Evolutionary conservation across 495 filamentous ascomycete species (phyloP).

Genomic region (Neurospora sp.): DNA sequence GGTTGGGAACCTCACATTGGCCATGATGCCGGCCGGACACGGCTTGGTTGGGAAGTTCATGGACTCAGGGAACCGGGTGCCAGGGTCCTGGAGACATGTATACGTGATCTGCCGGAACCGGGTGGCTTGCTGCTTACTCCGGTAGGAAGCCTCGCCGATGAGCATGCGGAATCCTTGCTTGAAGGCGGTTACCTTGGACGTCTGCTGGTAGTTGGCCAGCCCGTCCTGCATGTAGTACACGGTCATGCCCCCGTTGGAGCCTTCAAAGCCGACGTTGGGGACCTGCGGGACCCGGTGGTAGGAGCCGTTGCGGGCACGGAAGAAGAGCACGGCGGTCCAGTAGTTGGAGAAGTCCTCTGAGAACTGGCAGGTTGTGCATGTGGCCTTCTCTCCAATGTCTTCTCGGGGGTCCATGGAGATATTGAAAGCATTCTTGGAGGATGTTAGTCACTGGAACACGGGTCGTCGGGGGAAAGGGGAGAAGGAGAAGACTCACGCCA

Average conservation of each 20-base stretch:
- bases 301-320: slow-evolving; percentile 27
- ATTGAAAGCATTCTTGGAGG: slow-evolving; percentile 7
- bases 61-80: slow-evolving; percentile 18
- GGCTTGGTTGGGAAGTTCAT: slow-evolving; percentile 15
- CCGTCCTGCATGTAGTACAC: slow-evolving; percentile 40
- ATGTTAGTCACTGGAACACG: background rate
- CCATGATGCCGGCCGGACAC: slow-evolving; percentile 27
- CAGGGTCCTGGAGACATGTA: slow-evolving; percentile 17
- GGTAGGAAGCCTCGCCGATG: slow-evolving; percentile 25
- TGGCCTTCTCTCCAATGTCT: slow-evolving; percentile 25
- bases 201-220: slow-evolving; percentile 29
- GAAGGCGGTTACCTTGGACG: slow-evolving; percentile 36
- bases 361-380: slow-evolving; percentile 32
- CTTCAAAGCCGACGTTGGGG: slow-evolving; percentile 33
- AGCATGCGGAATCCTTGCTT: slow-evolving; percentile 35
- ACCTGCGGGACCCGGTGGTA: slow-evolving; percentile 31
- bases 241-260: slow-evolving; percentile 31
- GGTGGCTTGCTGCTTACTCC: slow-evolving; percentile 20
- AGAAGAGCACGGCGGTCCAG: slow-evolving; percentile 35
- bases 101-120: slow-evolving; percentile 32
- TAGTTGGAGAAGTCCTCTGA: slow-evolving; percentile 35
- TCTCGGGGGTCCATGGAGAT: slow-evolving; percentile 24
- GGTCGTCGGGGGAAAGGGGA: slow-evolving; percentile 15
- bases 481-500: slow-evolving; percentile 41
- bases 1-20: slow-evolving; percentile 23